Evolutionary conservation across 2,329 filamentous ascomycete genomes (phyloP), one percentile per base, ranked within the genome.

Genomic region (Apiospora hydei): DNA sequence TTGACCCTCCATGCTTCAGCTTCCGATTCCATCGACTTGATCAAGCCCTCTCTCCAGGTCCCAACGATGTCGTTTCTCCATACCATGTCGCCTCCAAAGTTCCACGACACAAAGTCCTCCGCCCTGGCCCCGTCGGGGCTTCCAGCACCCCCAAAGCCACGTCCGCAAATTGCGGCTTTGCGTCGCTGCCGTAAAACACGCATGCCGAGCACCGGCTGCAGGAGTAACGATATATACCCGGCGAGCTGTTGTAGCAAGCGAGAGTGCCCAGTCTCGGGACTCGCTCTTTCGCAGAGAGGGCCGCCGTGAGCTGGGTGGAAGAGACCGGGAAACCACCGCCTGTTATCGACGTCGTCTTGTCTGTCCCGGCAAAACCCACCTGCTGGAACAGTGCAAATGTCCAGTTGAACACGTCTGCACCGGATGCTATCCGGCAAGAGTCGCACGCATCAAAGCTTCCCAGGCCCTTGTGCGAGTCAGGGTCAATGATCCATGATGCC

Each of bases 171-270:
- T 83, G 78, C 0, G 82, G 79, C 1, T 83, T 77, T 4, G 80
- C 76, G 21, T 85, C 82, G 0, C 76, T 76, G 0, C 83, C 81
- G 71, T 85, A 88, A 71, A 88, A 87, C 0, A 87, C 79, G 14
- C 75, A 78, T 0, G 86, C 85, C 0, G 85, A 86, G 77, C 87
- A 88, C 1, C 74, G 79, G 0, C 81, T 81, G 77, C 86, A 89
- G 72, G 85, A 88, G 72, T 86, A 88, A 1, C 86, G 78, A 71
- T 85, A 81, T 0, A 86, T 84, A 18, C 81, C 82, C 0, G 82
- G 77, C 0, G 85, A 86, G 67, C 85, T 87, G 11, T 76, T 74
- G 73, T 85, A 86, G 41, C 82, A 81, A 0, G 79, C 75, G 5
- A 88, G 78, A 0, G 84, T 87, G 0, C 85, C 86, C 14, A 85